phyloP scores from a whole-genome alignment of 371 early-diverging fungal genomes.

The Furculomyces boomerangus region DNA sequence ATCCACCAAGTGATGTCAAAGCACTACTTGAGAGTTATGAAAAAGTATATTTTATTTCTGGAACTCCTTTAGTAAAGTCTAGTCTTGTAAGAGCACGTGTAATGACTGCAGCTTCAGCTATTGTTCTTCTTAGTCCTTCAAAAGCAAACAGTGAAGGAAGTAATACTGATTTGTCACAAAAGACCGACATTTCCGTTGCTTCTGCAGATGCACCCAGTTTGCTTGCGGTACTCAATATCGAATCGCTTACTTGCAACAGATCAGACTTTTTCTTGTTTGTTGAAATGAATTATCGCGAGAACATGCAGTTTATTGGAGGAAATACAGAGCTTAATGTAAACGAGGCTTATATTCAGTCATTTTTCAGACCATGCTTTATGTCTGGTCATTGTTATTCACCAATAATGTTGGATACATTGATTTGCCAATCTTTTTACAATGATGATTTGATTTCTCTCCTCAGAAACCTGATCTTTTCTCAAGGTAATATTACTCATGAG shows the following conservation, averaged over 20 bases:
- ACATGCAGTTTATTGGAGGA: constrained; percentile 47
- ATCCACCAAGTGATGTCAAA: constrained; percentile 19
- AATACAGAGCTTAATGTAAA: constrained; percentile 26
- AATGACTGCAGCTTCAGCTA: constrained; percentile 26
- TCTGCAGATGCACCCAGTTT: constrained; percentile 38
- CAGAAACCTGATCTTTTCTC: constrained; percentile 26
- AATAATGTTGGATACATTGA: constrained; percentile 41
- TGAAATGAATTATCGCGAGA: constrained; percentile 46
- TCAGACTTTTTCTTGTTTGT: constrained; percentile 34
- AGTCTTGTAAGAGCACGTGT: constrained; percentile 36
- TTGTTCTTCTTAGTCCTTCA: constrained; percentile 30
- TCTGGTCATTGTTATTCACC: constrained; percentile 39
- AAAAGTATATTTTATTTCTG: constrained; percentile 31
- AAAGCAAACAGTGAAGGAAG: neutral
- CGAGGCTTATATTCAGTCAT: constrained; percentile 29
- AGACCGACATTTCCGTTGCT: neutral
- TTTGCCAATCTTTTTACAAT: constrained; percentile 44
- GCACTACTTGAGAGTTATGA: constrained; percentile 26
- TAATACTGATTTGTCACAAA: neutral
- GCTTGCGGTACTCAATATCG: constrained; percentile 41
- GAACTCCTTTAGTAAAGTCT: constrained; percentile 32
- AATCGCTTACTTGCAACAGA: constrained; percentile 28
- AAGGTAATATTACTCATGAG: constrained; percentile 17
- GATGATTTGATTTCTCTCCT: constrained; percentile 30
- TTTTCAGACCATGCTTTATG: constrained; percentile 38